Conservation (phyloP, 1,284 basidiomycete genomes). For the Phellopilus nigrolimitatus region DNA sequence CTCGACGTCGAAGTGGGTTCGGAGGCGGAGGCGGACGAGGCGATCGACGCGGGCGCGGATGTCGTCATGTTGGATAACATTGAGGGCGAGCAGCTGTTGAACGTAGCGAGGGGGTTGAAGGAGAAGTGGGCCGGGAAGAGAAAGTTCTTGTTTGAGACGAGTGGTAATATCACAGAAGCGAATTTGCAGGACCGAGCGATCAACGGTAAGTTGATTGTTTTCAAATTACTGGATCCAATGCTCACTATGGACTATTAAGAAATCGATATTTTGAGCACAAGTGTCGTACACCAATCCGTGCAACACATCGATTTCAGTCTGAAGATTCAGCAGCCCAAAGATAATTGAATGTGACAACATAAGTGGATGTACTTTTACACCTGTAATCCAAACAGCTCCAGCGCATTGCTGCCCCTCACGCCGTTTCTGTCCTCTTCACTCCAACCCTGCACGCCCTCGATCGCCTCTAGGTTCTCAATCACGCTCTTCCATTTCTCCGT, state of each 20-base stretch:
- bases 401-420: slow-evolving; percentile 68
- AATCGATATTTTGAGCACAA: slow-evolving; percentile 92
- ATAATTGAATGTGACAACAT: background rate
- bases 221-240: background rate
- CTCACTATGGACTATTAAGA: slow-evolving; percentile 43
- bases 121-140: slow-evolving; percentile 73
- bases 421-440: slow-evolving; percentile 51
- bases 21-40: slow-evolving; percentile 90
- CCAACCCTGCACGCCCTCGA: slow-evolving; percentile 63
- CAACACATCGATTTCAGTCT: slow-evolving; percentile 92
- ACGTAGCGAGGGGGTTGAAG: slow-evolving; percentile 66
- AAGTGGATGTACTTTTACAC: slow-evolving; percentile 4
- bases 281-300: slow-evolving; percentile 87
- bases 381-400: slow-evolving; percentile 51
- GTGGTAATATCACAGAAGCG: slow-evolving; percentile 86
- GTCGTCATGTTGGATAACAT: slow-evolving; percentile 99
- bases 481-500: slow-evolving; percentile 79
- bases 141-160: slow-evolving; percentile 87
- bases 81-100: slow-evolving; percentile 67
- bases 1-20: slow-evolving; percentile 94
- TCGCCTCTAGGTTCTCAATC: slow-evolving; percentile 77
- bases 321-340: slow-evolving; percentile 74
- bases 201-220: slow-evolving; percentile 47
- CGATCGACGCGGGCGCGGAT: slow-evolving; percentile 94
- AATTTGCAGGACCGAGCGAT: slow-evolving; percentile 75